phyloP scores from a whole-genome alignment of 164 flowering plant species.

The Protea cynaroides region DNA sequence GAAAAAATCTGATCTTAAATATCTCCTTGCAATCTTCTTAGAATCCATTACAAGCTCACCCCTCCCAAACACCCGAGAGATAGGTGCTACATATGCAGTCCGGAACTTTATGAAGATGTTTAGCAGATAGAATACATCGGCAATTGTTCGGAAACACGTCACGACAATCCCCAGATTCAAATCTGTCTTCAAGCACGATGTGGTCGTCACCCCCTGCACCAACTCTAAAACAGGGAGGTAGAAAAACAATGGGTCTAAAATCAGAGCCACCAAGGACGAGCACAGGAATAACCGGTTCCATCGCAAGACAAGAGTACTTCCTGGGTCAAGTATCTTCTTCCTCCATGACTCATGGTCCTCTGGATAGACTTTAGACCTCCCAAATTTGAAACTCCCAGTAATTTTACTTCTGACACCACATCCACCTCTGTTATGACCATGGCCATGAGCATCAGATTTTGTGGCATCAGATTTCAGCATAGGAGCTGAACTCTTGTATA shows the following conservation, averaged over 20 bases:
- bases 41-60: constrained; percentile 91
- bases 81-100: constrained; percentile 76
- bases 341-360: constrained; percentile 49
- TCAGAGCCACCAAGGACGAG: constrained; percentile 78
- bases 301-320: constrained; percentile 57
- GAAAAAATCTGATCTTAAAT: constrained; percentile 65
- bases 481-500: constrained; percentile 28
- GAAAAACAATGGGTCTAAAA: constrained; percentile 80
- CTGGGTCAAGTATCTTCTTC: constrained; percentile 69
- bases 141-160: constrained; percentile 59
- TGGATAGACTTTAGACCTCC: constrained; percentile 42
- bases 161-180: constrained; percentile 50
- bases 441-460: no score
- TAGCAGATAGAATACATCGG: constrained; percentile 64
- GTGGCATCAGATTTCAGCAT: constrained; percentile 24
- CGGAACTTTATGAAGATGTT: constrained; percentile 67
- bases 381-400: constrained; percentile 23
- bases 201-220: constrained; percentile 12
- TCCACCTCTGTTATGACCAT: constrained; percentile 1
- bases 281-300: constrained; percentile 78
- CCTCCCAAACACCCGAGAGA: constrained; percentile 74
- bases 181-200: constrained; percentile 57
- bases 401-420: constrained; percentile 22
- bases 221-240: constrained; percentile 57
- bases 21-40: constrained; percentile 59